phyloP scores from a whole-genome alignment of 2,329 filamentous ascomycete genomes.

The Coleophoma crateriformis region DNA sequence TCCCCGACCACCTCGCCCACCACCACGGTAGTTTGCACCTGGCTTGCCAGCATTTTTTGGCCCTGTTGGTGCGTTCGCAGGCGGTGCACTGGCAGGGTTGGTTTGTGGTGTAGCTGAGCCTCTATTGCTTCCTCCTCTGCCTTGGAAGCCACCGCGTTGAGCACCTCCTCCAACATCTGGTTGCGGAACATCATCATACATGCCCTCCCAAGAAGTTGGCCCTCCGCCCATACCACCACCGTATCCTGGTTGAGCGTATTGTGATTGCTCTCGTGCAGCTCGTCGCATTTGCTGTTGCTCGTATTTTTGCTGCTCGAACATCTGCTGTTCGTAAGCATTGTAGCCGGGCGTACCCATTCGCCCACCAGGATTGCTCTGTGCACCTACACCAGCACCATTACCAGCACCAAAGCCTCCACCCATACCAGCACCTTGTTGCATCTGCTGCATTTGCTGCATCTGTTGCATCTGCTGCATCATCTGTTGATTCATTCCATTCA shows the following conservation, averaged over 20 bases:
- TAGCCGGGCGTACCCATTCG: conserved; percentile 33
- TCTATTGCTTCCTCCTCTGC: conserved; percentile 21
- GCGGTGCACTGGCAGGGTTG: conserved; percentile 47
- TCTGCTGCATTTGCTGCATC: conserved; percentile 43
- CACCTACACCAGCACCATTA: conserved; percentile 25
- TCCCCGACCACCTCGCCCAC: conserved; percentile 65
- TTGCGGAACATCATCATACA: conserved; percentile 94
- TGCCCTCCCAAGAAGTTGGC: conserved; percentile 91
- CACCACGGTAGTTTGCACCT: conserved; percentile 89
- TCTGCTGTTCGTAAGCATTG: conserved; percentile 64
- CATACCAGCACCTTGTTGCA: conserved; percentile 1
- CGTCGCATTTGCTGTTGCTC: conserved; percentile 59
- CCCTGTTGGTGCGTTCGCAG: conserved; percentile 84
- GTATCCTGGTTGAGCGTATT: conserved; percentile 25
- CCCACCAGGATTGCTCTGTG: conserved; percentile 34
- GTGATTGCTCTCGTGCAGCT: conserved; percentile 25
- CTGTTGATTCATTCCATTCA: conserved; percentile 29
- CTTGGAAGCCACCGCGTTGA: conserved; percentile 15
- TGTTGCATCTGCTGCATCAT: conserved; percentile 52
- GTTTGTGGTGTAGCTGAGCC: conserved; percentile 26
- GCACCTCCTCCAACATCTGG: conserved; percentile 53
- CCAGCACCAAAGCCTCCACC: conserved; percentile 19
- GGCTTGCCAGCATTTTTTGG: conserved; percentile 93
- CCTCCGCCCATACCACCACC: conserved; percentile 51
- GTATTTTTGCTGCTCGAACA: conserved; percentile 75